Base-by-base conservation (phyloP, 495 filamentous ascomycete species). In the Aspergillus bertholletiae region DNA sequence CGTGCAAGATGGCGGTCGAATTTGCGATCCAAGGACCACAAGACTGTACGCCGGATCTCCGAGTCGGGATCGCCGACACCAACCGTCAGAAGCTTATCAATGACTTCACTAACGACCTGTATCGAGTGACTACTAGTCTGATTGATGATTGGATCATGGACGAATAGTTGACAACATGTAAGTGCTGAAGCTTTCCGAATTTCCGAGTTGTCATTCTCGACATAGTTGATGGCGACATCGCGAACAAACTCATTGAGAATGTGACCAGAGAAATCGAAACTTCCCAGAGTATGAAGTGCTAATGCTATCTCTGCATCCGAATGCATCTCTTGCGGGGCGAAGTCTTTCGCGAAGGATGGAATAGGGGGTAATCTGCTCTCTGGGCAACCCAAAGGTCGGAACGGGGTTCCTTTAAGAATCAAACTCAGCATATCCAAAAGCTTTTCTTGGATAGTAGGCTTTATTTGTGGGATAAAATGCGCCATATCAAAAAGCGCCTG, bases 401-500 rank as follows among this genome's bases (percentile, higher is more conserved):
- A 99, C 37, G 90, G 88, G 50, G 91, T 87, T 18, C 92, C 92
- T 59, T 90, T 93, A 1, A 99, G 83, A 24, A 96, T 90, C 59
- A 90, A 86, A 72, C 94, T 97, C 5, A 99, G 79, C 83, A 97
- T 90, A 64, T 99, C 88, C 27, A 99, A 81, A 32, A 99, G 79
- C 54, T 89, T 87, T 56, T 96, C 92, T 67, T 99, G 94, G 37
- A 99, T 97, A 11, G 81, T 90, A 24, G 85, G 79, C 69, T 96
- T 93, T 57, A 96, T 88, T 1, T 95, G 94, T 0, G 94, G 93
- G 46, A 99, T 96, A 66, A 97, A 97, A 65, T 97, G 94, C 37
- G 94, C 92, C 89, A 99, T 96, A 65, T 97, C 94, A 20, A 97
- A 91, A 46, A 99, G 75, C 13, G 94, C 94, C 66, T 97, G 92